A percentile compares a stretch with the other conserved stretches of the same genome.
Evolutionary conservation across 148 eudicot genomes (phyloP).

Genomic region (Rhododendron kiyosumense): DNA sequence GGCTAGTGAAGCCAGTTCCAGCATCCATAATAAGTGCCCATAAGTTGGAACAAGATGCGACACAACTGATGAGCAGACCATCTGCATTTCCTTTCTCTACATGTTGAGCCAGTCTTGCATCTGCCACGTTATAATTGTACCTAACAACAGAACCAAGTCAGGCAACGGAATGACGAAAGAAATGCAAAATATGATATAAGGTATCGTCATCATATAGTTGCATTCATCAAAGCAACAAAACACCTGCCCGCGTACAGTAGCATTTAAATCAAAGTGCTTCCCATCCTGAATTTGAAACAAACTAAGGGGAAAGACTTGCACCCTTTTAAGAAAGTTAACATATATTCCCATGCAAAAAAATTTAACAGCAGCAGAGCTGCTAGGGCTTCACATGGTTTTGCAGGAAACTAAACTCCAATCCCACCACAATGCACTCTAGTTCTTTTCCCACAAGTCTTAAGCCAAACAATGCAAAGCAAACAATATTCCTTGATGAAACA

Average conservation of each 20-base stretch:
- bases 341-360: neutral
- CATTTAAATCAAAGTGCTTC: neutral
- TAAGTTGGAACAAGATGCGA: slow-evolving; percentile 72
- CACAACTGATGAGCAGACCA: slow-evolving; percentile 74
- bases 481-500: no score
- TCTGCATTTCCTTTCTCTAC: slow-evolving; percentile 81
- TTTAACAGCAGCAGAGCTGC: neutral
- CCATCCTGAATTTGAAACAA: neutral
- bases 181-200: neutral
- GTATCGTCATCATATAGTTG: neutral
- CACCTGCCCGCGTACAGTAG: neutral
- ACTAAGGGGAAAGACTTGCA: neutral
- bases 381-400: neutral
- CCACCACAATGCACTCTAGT: no score
- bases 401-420: no score
- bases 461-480: no score
- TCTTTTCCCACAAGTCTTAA: no score
- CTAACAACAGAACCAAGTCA: slow-evolving; percentile 25
- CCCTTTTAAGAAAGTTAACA: neutral
- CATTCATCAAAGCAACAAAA: neutral
- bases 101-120: slow-evolving; percentile 76
- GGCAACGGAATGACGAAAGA: neutral
- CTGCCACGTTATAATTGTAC: slow-evolving; percentile 90
- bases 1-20: slow-evolving; percentile 61
- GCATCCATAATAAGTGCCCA: slow-evolving; percentile 98